phyloP scores from a whole-genome alignment of 2,329 filamentous ascomycete species.

The Phialophora verrucosa region DNA sequence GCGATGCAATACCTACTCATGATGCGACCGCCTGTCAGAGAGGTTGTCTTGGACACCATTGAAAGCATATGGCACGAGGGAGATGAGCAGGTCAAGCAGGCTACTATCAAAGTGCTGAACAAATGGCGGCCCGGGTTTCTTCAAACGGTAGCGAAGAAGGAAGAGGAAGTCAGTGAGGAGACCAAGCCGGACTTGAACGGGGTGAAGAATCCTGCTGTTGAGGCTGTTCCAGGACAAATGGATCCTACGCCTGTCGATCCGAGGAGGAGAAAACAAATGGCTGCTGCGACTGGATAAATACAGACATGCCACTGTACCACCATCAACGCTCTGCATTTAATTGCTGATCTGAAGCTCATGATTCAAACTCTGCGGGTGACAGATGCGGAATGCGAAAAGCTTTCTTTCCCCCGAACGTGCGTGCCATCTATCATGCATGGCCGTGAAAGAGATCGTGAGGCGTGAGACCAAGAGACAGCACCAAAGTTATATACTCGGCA shows the following conservation, averaged over 20 bases:
- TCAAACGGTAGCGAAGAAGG: conserved; percentile 32
- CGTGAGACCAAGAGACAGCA: no score
- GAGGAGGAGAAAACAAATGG: conserved; percentile 17
- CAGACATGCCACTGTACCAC: background rate
- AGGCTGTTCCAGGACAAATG: background rate
- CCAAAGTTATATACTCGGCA: background rate
- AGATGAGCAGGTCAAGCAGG: conserved; percentile 56
- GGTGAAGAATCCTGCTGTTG: conserved; percentile 15
- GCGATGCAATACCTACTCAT: conserved; percentile 65
- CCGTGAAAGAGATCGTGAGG: background rate
- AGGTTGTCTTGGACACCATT: conserved; percentile 62
- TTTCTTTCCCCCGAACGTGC: background rate
- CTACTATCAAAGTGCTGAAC: conserved; percentile 59
- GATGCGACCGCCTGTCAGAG: conserved; percentile 64
- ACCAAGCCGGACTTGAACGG: conserved; percentile 24
- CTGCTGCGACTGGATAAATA: conserved; percentile 16
- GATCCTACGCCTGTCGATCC: conserved; percentile 14
- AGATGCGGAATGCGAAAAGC: background rate
- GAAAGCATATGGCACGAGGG: conserved; percentile 63
- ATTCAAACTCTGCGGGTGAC: background rate
- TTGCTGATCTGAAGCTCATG: background rate
- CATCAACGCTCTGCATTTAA: background rate
- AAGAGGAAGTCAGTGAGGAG: conserved; percentile 25
- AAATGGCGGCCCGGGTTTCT: conserved; percentile 59
- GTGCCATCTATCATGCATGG: background rate